A percentile compares a stretch with the other conserved stretches of the same genome.
Evolutionary conservation across 1,139 yeast species (phyloP).

Genomic region (Kodamaea derodonti): DNA sequence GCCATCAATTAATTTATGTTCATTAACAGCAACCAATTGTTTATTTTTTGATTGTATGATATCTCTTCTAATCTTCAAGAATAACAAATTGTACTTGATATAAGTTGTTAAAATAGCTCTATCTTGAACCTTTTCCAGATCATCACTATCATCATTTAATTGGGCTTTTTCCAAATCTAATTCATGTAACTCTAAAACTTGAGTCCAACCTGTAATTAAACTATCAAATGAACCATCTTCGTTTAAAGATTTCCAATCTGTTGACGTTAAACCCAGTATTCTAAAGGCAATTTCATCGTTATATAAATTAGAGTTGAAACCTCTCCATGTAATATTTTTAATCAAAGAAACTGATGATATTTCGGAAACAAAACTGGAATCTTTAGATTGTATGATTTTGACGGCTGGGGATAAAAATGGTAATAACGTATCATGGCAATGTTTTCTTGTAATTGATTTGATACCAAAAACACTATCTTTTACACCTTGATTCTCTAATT

Average conservation of each 20-base stretch:
- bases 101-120: slow-evolving; percentile 73
- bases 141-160: slow-evolving; percentile 34
- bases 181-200: slow-evolving; percentile 29
- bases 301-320: slow-evolving; percentile 62
- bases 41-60: not conserved
- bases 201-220: slow-evolving; percentile 35
- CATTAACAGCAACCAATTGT: slow-evolving; percentile 9
- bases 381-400: slow-evolving; percentile 35
- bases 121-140: slow-evolving; percentile 58
- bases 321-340: slow-evolving; percentile 60
- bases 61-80: slow-evolving; percentile 73
- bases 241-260: slow-evolving; percentile 21
- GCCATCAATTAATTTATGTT: slow-evolving; percentile 45
- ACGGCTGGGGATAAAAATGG: slow-evolving; percentile 36
- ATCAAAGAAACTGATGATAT: slow-evolving; percentile 27
- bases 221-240: slow-evolving; percentile 29
- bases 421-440: slow-evolving; percentile 30
- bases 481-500: slow-evolving; percentile 20
- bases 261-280: slow-evolving; percentile 42
- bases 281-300: slow-evolving; percentile 72
- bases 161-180: slow-evolving; percentile 24
- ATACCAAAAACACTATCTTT: slow-evolving; percentile 9
- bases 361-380: slow-evolving; percentile 40
- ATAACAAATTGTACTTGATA: slow-evolving; percentile 62
- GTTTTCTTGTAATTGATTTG: slow-evolving; percentile 43